Percentiles rank a stretch among this genome's conserved stretches.
Conservation (phyloP, 2,329 filamentous ascomycete genomes). For the Ophiostoma pallidulum region DNA sequence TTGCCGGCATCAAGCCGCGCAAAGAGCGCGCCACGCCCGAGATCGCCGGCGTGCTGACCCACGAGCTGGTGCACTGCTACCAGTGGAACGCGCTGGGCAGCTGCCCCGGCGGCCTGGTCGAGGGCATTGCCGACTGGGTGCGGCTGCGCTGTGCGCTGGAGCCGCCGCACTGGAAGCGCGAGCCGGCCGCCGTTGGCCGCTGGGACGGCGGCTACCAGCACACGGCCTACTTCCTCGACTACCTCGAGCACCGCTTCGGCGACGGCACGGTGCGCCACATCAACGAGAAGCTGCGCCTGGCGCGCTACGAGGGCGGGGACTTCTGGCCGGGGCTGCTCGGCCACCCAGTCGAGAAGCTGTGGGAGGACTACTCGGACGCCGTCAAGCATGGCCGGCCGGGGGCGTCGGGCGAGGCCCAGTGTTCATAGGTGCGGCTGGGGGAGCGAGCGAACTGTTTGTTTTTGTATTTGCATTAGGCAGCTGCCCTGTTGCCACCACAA, state of each 20-base stretch:
- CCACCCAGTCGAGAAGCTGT: conserved; percentile 56
- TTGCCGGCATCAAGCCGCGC: conserved; percentile 37
- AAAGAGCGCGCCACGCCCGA: conserved; percentile 43
- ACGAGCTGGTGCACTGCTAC: conserved; percentile 93
- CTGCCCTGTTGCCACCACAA: no score
- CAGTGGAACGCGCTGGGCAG: conserved; percentile 60
- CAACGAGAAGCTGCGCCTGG: conserved; percentile 57
- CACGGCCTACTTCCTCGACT: conserved; percentile 85
- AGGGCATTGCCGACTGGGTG: conserved; percentile 92
- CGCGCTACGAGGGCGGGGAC: conserved; percentile 51
- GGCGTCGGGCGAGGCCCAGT: neutral
- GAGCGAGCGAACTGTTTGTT: no score
- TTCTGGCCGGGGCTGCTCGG: conserved; percentile 65
- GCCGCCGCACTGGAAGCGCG: conserved; percentile 74
- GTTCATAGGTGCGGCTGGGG: no score
- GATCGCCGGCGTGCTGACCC: conserved; percentile 73
- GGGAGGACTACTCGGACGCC: conserved; percentile 56
- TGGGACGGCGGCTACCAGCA: conserved; percentile 89
- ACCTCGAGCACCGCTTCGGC: conserved; percentile 61
- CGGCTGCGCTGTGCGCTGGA: conserved; percentile 61
- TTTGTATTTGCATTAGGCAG: no score
- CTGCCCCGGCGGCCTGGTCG: conserved; percentile 69
- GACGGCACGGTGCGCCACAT: conserved; percentile 50
- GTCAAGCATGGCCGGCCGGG: conserved; percentile 14
- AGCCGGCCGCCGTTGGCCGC: conserved; percentile 33